phyloP scores from a whole-genome alignment of 495 filamentous ascomycete species.

The Talaromyces liani region DNA sequence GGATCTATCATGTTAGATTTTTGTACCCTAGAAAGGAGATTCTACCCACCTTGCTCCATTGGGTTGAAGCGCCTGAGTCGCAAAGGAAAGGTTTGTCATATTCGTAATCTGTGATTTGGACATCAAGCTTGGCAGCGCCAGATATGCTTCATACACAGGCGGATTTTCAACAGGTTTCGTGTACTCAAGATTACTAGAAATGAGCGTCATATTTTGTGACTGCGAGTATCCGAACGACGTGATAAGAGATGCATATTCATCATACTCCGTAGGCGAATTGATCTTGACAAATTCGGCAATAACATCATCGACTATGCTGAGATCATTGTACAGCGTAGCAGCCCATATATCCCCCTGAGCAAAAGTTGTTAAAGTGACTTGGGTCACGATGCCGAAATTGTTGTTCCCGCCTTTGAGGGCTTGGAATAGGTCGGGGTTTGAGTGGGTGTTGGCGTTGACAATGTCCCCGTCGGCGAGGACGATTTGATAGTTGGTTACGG shows the following conservation, averaged over 20 bases:
- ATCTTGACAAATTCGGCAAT: conserved; percentile 12
- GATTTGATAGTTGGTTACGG: conserved; percentile 24
- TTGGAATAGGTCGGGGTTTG: conserved; percentile 19
- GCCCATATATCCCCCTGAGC: conserved; percentile 33
- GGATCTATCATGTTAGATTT: no score
- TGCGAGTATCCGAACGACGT: conserved; percentile 12
- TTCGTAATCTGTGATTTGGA: no score
- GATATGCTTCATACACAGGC: conserved; percentile 21
- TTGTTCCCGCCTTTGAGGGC: conserved; percentile 31
- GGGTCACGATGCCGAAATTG: conserved; percentile 34
- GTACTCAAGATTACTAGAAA: conserved; percentile 18
- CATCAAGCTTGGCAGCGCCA: not conserved
- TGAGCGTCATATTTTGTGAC: conserved; percentile 3
- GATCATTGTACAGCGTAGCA: conserved; percentile 22
- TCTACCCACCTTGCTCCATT: no score
- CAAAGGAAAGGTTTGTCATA: no score
- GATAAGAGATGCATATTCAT: conserved; percentile 22
- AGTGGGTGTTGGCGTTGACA: conserved; percentile 21
- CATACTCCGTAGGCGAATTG: conserved; percentile 10
- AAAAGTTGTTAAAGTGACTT: conserved; percentile 20
- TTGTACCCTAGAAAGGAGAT: no score
- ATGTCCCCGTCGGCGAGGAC: conserved; percentile 26
- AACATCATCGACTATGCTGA: conserved; percentile 9
- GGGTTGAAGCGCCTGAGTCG: no score
- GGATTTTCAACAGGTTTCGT: conserved; percentile 20